Evolutionary conservation across 169 alveolate species (phyloP).

Genomic region (Amoebophrya sp.): DNA sequence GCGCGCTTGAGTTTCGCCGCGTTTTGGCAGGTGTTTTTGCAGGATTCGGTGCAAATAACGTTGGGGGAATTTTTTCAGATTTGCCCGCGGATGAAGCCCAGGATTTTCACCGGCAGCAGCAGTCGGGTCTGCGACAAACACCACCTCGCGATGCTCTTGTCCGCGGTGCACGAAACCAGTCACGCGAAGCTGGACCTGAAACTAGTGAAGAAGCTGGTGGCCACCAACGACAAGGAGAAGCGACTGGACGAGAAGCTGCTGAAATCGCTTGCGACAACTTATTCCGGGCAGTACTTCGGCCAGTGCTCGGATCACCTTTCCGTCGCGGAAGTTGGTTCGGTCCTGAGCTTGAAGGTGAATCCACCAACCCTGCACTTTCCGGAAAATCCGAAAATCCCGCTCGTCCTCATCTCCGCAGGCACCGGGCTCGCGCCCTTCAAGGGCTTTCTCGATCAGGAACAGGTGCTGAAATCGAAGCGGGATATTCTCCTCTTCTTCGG

Average conservation of each 20-base stretch:
- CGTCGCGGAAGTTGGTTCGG: too few relatives aligned
- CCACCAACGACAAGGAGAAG: background rate
- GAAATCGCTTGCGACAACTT: background rate
- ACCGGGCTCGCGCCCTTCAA: constrained; percentile 9
- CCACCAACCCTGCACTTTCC: background rate
- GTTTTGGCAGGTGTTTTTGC: background rate
- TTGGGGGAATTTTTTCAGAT: background rate
- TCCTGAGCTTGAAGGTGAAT: background rate
- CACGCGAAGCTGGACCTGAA: background rate
- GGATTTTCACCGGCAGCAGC: background rate
- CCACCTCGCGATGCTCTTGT: background rate
- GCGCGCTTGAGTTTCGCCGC: background rate
- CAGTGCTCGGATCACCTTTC: background rate
- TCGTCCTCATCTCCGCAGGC: background rate
- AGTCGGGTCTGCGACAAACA: background rate
- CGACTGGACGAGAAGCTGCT: background rate
- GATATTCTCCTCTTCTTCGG: background rate
- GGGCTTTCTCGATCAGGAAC: background rate
- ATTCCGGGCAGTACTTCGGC: background rate
- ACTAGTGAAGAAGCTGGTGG: background rate
- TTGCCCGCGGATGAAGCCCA: background rate
- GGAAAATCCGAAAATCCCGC: background rate
- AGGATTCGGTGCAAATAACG: background rate
- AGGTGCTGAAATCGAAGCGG: background rate
- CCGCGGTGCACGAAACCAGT: background rate